A percentile compares a stretch with the other conserved stretches of the same genome.
These are phyloP conservation scores for Lachancea thermotolerans DNA, from an alignment of 805 yeast species.

Conservation along the genomic window DNA sequence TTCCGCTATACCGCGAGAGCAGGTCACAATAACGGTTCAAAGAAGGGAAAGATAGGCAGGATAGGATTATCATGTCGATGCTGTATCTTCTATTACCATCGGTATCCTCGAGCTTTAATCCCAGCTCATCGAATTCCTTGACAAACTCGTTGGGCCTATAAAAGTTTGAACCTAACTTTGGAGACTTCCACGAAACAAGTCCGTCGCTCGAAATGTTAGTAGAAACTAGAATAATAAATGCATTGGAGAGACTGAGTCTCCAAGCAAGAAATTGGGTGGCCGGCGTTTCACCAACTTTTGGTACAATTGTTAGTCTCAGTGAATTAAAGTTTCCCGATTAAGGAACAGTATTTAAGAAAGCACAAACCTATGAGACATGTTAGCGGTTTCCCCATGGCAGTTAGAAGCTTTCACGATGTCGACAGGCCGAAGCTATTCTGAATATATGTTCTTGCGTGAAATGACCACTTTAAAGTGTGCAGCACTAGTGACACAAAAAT, in stretches of 20 bases:
- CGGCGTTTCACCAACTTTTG: slow-evolving; percentile 29
- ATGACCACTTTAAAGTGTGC: too few relatives aligned
- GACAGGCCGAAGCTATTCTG: neutral
- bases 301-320: neutral
- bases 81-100: slow-evolving; percentile 14
- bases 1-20: slow-evolving; percentile 14
- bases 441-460: too few relatives aligned
- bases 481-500: too few relatives aligned
- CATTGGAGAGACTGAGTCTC: slow-evolving; percentile 29
- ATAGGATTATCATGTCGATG: slow-evolving; percentile 23
- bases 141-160: slow-evolving; percentile 29
- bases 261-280: slow-evolving; percentile 29
- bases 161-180: slow-evolving; percentile 28
- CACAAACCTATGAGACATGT: slow-evolving; percentile 17
- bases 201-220: slow-evolving; percentile 29
- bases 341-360: too few relatives aligned
- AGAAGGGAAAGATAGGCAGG: slow-evolving; percentile 24
- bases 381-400: slow-evolving; percentile 9
- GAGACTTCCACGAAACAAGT: slow-evolving; percentile 30
- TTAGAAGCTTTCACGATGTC: neutral
- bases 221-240: slow-evolving; percentile 26
- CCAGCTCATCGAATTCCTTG: slow-evolving; percentile 18
- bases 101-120: slow-evolving; percentile 9
- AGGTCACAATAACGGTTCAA: slow-evolving; percentile 17
- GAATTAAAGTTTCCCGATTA: neutral